These are phyloP conservation scores for Podila clonocystis DNA, from an alignment of 192 early-diverging fungal genomes.

Conservation along the genomic window DNA sequence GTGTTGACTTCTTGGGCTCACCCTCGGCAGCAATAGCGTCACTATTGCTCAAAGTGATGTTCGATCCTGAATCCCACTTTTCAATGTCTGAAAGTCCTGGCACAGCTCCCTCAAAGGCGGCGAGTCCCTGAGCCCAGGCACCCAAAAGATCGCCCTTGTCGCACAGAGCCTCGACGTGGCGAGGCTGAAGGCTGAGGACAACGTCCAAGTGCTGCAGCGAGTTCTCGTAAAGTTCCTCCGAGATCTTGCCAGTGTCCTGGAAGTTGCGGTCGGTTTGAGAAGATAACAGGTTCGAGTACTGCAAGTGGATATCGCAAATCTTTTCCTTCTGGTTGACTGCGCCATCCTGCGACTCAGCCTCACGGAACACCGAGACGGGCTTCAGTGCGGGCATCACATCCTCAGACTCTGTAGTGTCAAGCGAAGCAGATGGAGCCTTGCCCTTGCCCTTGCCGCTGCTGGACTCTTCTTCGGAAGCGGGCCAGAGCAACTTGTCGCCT, in stretches of 20 bases:
- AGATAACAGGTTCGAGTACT: constrained; percentile 54
- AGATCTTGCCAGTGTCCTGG: constrained; percentile 48
- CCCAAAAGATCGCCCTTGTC: constrained; percentile 64
- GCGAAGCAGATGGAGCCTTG: constrained; percentile 1
- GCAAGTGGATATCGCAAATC: constrained; percentile 56
- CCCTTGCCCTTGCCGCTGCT: constrained; percentile 37
- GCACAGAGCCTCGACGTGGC: constrained; percentile 64
- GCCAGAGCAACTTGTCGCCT: constrained; percentile 42
- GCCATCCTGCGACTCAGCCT: constrained; percentile 36
- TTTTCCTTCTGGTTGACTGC: constrained; percentile 43
- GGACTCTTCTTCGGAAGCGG: constrained; percentile 10
- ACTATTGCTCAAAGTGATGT: constrained; percentile 26
- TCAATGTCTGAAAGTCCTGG: constrained; percentile 22
- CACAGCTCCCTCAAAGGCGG: constrained; percentile 26
- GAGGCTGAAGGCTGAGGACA: constrained; percentile 47
- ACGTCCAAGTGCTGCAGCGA: constrained; percentile 55
- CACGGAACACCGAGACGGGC: constrained; percentile 37
- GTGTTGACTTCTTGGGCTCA: constrained; percentile 15
- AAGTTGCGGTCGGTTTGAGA: constrained; percentile 59
- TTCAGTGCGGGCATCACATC: constrained; percentile 51
- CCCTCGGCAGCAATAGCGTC: constrained; percentile 26
- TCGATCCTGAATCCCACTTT: constrained; percentile 29
- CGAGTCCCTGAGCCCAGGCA: constrained; percentile 55
- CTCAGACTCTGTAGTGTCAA: constrained; percentile 10
- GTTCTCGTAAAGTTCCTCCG: constrained; percentile 46